Base-by-base conservation (phyloP, 371 early-diverging fungal species). In the Apophysomyces trapeziformis region DNA sequence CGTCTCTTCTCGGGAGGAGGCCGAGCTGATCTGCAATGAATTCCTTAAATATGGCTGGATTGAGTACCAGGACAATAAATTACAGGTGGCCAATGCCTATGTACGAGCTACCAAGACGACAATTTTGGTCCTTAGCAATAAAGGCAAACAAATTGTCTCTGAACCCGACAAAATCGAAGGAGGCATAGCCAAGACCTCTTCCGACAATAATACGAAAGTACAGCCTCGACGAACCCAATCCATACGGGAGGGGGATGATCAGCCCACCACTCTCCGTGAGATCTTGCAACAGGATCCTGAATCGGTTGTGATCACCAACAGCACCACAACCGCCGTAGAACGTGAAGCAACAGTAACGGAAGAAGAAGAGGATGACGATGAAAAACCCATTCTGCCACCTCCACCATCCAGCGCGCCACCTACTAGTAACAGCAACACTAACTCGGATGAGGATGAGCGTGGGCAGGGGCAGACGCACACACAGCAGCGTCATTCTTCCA, bases 21-120 rank as follows among this genome's bases (percentile, higher is more conserved):
- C 89, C 0, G 76, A 85, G 45, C 43, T 72, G 1, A 75, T 90
- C 36, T 81, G 82, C 5, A 74, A 72, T 43, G 78, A 82, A 54
- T 88, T 90, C 75, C 61, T 89, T n/a, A 68, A 71, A 6, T 68
- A 75, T 39, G 80, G 79, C 1, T 89, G 89, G 80, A 77, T 92
- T 21, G 85, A 83, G 58, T 73, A 67, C 12, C 77, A 75, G 54
- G 75, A 50, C 21, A 50, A 26, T 11, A 50, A 50, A 11, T 26
- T 21, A 21, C 9, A 16, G 1, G 7, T 26, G 69, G 44, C 44
- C 64, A 6, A 72, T 62, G 36, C 58, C 66, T 14, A 36, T 57
- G n/a, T 68, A 1, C 58, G 60, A 4, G 65, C 65, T 8, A 46
- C 63, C 26, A 72, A 68, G 16, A 68, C 57, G 2, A 63, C 66